These are phyloP conservation scores for Sophora flavescens DNA, from an alignment of 306 rosid genomes.

Conservation along the genomic window DNA sequence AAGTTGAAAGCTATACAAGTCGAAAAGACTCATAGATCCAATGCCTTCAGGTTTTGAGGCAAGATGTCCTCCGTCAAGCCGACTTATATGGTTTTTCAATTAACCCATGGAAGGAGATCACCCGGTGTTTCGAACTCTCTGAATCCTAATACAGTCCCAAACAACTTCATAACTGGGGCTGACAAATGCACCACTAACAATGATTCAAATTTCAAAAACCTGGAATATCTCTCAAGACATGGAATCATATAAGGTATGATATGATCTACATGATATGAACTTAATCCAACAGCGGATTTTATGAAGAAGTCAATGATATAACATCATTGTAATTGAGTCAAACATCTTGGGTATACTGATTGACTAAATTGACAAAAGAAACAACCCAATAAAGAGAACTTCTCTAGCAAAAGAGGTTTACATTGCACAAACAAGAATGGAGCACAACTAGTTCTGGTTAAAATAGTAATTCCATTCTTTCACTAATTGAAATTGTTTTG, in stretches of 20 bases:
- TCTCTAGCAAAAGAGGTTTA: neutral
- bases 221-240: neutral
- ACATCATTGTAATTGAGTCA: neutral
- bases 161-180: neutral
- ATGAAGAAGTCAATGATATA: neutral
- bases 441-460: slow-evolving; percentile 2
- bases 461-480: neutral
- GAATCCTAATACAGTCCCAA: neutral
- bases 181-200: neutral
- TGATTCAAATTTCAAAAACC: neutral
- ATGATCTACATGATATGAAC: neutral
- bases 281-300: neutral
- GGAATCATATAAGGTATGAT: neutral
- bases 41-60: too few species aligned
- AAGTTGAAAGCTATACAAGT: too few species aligned
- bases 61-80: too few species aligned
- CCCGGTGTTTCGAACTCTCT: too few species aligned
- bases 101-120: too few species aligned
- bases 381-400: neutral
- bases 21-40: too few species aligned
- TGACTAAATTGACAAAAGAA: neutral
- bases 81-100: too few species aligned
- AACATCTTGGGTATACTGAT: neutral
- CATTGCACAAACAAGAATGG: neutral
- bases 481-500: neutral